Evolutionary conservation across 495 filamentous ascomycete genomes (phyloP), one percentile per base, ranked within the genome.

Genomic region (Peziza echinospora): DNA sequence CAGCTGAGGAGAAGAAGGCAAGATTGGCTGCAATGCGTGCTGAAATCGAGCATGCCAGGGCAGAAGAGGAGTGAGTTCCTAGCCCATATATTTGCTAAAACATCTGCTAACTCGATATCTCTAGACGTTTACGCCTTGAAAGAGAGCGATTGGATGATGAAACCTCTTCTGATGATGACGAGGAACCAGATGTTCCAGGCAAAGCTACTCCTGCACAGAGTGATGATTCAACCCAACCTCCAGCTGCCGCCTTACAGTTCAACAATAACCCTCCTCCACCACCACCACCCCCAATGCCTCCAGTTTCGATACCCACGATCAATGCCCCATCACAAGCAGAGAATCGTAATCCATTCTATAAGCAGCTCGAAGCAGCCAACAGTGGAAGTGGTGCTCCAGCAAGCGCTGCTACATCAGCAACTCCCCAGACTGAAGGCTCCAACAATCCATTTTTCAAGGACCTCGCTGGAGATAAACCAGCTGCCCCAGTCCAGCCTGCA

Each of bases 31-130:
- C 79, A 37, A 86, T 92, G 54, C 76, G 84, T 51, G 85, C 82
- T 19, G 89, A 99, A 61, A 76, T 99, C 40, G 91, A 94, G 63
- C 80, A 77, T 34, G 84, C 89, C 5, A 78, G 76, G 57, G 82
- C 87, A 64, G 75, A 82, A 44, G 89, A 96, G 58, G 55, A 58
- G 55, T 58, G 44, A 53, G 47, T 54, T 43, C 34, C 13, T 11
- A 9, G 25, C 40, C 16, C 13, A 22, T 8, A 37, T 43, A 26
- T 3, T 19, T 11, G 11, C 13, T 13, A 19, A 24, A 21, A 25
- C 41, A 16, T 21, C 34, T 26, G 34, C 41, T 43, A 49, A 41
- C 48, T 19, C 40, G 41, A 41, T 45, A 5, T 45, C 11, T 23
- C n/a, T 16, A 57, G 54, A 26, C 56, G 56, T 43, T 46, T 59